phyloP scores from a whole-genome alignment of 2,329 filamentous ascomycete genomes.

The Fusarium nelsonii region DNA sequence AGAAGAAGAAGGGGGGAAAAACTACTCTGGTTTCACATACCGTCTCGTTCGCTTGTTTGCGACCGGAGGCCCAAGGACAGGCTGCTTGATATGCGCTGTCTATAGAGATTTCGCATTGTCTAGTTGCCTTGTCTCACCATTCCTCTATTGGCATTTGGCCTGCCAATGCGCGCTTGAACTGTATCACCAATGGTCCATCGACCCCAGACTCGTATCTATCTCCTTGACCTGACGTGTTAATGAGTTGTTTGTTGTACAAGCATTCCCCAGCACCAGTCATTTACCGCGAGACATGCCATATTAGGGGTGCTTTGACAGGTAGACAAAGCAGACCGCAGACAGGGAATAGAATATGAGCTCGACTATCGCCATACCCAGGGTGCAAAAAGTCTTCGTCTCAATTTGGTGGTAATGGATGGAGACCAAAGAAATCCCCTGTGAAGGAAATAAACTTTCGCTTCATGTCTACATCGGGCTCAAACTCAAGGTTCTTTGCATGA shows the following conservation, averaged over 20 bases:
- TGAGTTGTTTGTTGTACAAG: conserved; percentile 23
- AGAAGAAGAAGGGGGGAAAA: not conserved
- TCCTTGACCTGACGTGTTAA: conserved; percentile 25
- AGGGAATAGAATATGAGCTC: conserved; percentile 14
- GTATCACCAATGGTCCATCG: not conserved
- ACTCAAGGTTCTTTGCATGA: conserved; percentile 9
- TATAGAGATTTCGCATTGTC: not conserved
- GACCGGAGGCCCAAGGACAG: not conserved
- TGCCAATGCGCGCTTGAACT: not conserved
- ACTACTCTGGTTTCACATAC: conserved; percentile 13
- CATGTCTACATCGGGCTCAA: not conserved
- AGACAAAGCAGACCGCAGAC: not conserved
- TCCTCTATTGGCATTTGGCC: conserved; percentile 1
- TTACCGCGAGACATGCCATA: conserved; percentile 9
- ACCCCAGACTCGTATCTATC: conserved; percentile 10
- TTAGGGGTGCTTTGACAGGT: not conserved
- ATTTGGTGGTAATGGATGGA: not conserved
- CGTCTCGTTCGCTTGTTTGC: conserved; percentile 5
- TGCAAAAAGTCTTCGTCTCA: not conserved
- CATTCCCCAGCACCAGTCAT: conserved; percentile 30
- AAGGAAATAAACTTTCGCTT: conserved; percentile 1
- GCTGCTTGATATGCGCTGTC: conserved; percentile 9
- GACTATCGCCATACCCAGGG: conserved; percentile 3
- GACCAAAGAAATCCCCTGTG: not conserved
- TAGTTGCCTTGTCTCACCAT: conserved; percentile 10